Percentiles rank a stretch among this genome's conserved stretches.
Evolutionary conservation across 805 yeast species (phyloP).

Genomic region (Scheffersomyces ergatensis): DNA sequence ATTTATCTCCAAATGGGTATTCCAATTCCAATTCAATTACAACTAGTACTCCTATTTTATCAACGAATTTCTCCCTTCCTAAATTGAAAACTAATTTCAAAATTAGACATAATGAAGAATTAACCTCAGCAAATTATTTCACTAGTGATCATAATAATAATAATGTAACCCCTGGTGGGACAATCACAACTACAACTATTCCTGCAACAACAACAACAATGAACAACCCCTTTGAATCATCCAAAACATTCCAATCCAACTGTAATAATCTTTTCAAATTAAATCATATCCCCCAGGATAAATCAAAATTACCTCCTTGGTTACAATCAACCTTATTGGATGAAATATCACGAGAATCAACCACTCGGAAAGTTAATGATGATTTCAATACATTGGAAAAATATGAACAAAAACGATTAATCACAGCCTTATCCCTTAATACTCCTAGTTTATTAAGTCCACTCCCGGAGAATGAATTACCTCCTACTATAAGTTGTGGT

Average conservation of each 20-base stretch:
- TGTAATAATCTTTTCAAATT: slow-evolving; percentile 11
- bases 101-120: slow-evolving; percentile 54
- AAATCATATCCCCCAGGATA: slow-evolving; percentile 9
- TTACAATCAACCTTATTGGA: slow-evolving; percentile 11
- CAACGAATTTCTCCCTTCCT: slow-evolving; percentile 47
- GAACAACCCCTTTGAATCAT: slow-evolving; percentile 2
- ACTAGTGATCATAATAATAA: neutral
- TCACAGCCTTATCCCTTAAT: slow-evolving; percentile 24
- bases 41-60: slow-evolving; percentile 35
- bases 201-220: neutral
- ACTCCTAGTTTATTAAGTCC: slow-evolving; percentile 13
- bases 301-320: slow-evolving; percentile 29
- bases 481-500: slow-evolving; percentile 63
- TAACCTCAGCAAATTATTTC: neutral
- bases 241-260: slow-evolving; percentile 1
- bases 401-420: slow-evolving; percentile 66
- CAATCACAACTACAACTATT: neutral
- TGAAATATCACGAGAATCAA: neutral
- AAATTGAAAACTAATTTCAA: slow-evolving; percentile 29
- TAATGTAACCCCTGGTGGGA: too few relatives aligned
- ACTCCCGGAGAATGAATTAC: slow-evolving; percentile 13
- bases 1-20: slow-evolving; percentile 5
- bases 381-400: slow-evolving; percentile 66
- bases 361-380: slow-evolving; percentile 15
- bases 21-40: slow-evolving; percentile 3